Evolutionary conservation across 768 basidiomycete genomes (phyloP).

Genomic region (Pisolithus albus): DNA sequence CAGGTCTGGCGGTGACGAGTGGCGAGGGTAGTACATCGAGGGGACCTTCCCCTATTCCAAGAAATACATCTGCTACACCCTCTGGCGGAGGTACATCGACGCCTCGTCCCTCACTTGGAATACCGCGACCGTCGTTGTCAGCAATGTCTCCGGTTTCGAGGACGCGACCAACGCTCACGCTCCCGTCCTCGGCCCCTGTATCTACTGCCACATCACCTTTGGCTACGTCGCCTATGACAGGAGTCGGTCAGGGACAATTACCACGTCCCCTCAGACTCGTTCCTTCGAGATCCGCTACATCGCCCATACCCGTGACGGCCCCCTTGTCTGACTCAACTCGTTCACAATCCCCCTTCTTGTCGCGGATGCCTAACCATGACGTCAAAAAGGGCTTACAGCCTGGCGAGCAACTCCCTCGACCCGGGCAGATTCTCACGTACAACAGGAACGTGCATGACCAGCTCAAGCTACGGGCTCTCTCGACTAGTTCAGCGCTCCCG

Average conservation of each 20-base stretch:
- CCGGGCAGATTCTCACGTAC: slow-evolving; percentile 23
- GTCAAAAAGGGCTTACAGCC: slow-evolving; percentile 12
- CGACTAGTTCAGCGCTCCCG: slow-evolving; percentile 7
- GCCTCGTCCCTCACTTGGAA: slow-evolving; percentile 20
- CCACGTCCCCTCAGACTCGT: slow-evolving; percentile 23
- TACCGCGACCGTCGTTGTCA: slow-evolving; percentile 14
- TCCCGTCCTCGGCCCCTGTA: not conserved
- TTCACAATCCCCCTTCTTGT: not conserved
- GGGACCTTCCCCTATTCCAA: slow-evolving; percentile 7
- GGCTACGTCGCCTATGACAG: not conserved
- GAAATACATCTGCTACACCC: not conserved
- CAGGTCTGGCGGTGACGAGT: slow-evolving; percentile 3
- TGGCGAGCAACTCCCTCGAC: slow-evolving; percentile 17
- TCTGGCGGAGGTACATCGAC: slow-evolving; percentile 5
- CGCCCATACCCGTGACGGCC: slow-evolving; percentile 1
- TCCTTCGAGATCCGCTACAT: slow-evolving; percentile 11
- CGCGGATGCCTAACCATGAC: slow-evolving; percentile 10
- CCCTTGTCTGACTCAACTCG: not conserved
- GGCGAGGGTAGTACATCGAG: slow-evolving; percentile 4
- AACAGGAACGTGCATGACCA: slow-evolving; percentile 32
- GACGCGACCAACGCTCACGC: not conserved
- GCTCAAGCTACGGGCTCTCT: slow-evolving; percentile 19
- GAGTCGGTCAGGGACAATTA: slow-evolving; percentile 7
- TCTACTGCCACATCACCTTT: slow-evolving; percentile 7
- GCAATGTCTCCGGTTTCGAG: not conserved